phyloP scores from a whole-genome alignment of 768 basidiomycete species.

The Lactarius trivialis region DNA sequence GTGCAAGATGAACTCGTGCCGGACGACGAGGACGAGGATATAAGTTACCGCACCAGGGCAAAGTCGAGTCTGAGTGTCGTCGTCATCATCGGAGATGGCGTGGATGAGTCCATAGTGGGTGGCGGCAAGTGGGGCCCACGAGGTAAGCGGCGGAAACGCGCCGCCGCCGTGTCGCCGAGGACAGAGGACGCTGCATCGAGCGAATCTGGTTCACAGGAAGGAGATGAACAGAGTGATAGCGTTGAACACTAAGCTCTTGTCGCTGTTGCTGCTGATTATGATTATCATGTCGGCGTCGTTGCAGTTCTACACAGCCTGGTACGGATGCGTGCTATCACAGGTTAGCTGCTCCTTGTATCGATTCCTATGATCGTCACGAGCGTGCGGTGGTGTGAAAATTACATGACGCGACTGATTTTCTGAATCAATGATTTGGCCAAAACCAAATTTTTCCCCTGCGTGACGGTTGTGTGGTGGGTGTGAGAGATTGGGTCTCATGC shows the following conservation, averaged over 20 bases:
- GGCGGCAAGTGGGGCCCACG: constrained; percentile 21
- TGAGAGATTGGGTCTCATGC: too few species aligned
- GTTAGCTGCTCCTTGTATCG: neutral
- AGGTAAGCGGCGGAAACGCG: constrained; percentile 20
- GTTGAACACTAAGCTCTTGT: neutral
- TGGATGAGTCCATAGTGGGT: constrained; percentile 34
- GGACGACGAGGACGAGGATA: constrained; percentile 66
- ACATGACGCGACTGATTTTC: neutral
- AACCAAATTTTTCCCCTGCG: too few species aligned
- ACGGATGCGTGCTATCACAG: neutral
- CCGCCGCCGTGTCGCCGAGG: neutral
- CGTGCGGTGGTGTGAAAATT: neutral
- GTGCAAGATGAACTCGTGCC: constrained; percentile 78
- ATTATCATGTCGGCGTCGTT: neutral
- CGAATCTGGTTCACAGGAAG: neutral
- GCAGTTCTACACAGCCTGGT: neutral
- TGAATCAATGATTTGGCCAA: neutral
- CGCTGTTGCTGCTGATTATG: neutral
- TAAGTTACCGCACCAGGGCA: constrained; percentile 51
- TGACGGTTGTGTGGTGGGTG: too few species aligned
- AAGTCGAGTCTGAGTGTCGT: constrained; percentile 62
- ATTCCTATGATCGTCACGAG: neutral
- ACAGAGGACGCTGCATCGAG: neutral
- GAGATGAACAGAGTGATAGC: neutral
- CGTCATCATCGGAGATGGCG: constrained; percentile 58